Percentiles rank a stretch among this genome's conserved stretches.
Evolutionary conservation across 1,284 basidiomycete genomes (phyloP).

Genomic region (Ustilago trichophora): DNA sequence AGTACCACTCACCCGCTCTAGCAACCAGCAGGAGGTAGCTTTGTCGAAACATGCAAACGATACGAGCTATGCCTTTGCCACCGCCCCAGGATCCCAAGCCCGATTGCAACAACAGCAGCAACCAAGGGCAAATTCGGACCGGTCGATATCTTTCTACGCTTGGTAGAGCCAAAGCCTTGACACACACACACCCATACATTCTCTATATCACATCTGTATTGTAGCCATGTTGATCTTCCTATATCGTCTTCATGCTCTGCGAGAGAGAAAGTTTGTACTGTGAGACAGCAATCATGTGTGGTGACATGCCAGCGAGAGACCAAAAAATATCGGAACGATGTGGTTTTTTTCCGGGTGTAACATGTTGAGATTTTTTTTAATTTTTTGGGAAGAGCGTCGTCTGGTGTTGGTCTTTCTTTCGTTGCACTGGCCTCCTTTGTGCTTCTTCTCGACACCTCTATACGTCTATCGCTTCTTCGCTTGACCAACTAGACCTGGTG

Average conservation of each 20-base stretch:
- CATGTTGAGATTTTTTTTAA: conserved; percentile 16
- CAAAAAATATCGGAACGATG: too few relatives aligned
- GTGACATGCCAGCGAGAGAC: neutral
- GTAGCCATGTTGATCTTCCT: too few relatives aligned
- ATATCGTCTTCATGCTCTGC: neutral
- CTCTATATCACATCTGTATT: neutral
- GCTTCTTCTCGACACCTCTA: too few relatives aligned
- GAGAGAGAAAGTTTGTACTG: neutral
- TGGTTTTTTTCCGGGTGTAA: too few relatives aligned
- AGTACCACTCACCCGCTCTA: conserved; percentile 4
- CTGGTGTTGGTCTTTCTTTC: too few relatives aligned
- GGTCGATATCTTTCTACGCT: conserved; percentile 35
- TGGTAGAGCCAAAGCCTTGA: conserved; percentile 29
- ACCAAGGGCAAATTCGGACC: neutral
- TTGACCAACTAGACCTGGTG: too few relatives aligned
- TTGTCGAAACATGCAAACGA: neutral
- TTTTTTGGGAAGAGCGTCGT: too few relatives aligned
- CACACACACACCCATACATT: neutral
- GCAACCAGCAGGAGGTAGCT: neutral
- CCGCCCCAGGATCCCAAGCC: neutral
- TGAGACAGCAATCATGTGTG: neutral
- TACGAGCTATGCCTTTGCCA: conserved; percentile 11
- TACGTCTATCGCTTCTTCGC: too few relatives aligned
- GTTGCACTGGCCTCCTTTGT: too few relatives aligned
- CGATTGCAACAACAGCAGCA: conserved; percentile 4